Conservation (phyloP, 2,329 filamentous ascomycete species). For the Aspergillus sp. region DNA sequence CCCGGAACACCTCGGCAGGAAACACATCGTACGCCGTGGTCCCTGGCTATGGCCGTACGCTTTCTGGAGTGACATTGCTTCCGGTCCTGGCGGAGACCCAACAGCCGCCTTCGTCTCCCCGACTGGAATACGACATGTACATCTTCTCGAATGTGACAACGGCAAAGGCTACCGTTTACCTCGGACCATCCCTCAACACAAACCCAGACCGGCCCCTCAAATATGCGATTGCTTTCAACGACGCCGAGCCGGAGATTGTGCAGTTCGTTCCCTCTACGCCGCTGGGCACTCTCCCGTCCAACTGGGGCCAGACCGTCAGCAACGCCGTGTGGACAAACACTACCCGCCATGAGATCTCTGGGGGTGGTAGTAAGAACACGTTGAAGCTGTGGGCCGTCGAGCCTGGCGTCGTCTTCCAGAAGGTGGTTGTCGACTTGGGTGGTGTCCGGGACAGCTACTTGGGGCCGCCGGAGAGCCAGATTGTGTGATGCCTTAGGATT, state of each 20-base stretch:
- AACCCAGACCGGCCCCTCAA: constrained; percentile 50
- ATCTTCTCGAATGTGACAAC: constrained; percentile 54
- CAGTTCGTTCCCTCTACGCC: constrained; percentile 38
- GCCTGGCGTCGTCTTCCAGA: constrained; percentile 56
- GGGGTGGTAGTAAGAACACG: constrained; percentile 42
- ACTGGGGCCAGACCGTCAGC: constrained; percentile 9
- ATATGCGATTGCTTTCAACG: constrained; percentile 52
- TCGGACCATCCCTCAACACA: constrained; percentile 50
- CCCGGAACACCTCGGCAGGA: constrained; percentile 23
- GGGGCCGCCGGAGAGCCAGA: constrained; percentile 55
- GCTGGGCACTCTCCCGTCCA: constrained; percentile 10
- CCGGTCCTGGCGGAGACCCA: constrained; percentile 54
- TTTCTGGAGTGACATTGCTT: constrained; percentile 57
- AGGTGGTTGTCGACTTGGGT: constrained; percentile 56
- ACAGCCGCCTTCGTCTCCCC: constrained; percentile 48
- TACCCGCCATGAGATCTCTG: constrained; percentile 35
- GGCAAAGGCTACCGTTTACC: constrained; percentile 39
- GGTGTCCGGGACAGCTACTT: constrained; percentile 56
- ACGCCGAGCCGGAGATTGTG: constrained; percentile 36
- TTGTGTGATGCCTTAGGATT: not conserved
- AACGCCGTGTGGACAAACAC: constrained; percentile 28
- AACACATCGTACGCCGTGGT: constrained; percentile 53
- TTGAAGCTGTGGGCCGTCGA: constrained; percentile 54
- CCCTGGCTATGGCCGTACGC: constrained; percentile 56
- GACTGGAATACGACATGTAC: constrained; percentile 62